Base-by-base conservation (phyloP, 352 stramenopile species). In the Peronosclerospora sorghi region DNA sequence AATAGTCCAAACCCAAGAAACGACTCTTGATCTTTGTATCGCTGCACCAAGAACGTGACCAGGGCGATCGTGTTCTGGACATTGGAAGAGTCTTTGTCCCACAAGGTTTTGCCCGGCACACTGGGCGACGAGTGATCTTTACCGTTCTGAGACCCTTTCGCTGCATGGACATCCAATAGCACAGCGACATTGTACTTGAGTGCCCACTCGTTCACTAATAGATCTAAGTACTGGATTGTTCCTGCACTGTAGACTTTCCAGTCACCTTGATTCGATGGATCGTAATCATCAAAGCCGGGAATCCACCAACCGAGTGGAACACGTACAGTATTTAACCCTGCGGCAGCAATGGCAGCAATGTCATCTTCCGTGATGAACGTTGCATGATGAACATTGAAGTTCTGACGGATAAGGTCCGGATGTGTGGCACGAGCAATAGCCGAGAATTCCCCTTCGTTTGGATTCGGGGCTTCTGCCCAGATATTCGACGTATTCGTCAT, bases 1-100 rank as follows among this genome's bases (percentile, higher is more conserved):
- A 89, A 41, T 3, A 92, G 29, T 0, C 69, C 68, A 8, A 92
- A 72, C 0, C 79, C 79, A 1, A 91, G 44, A 35, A 88, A 91
- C 7, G 79, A 73, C 3, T 59, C 60, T 4, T 86, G 68, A 12
- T 66, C n/a, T 29, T 69, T 61, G 56, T 87, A 92, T 32, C 79
- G 67, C 0, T 65, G 39, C 0, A 67, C 72, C 2, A 92, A 56
- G 41, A 82, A 86, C 4, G 39, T 35, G 1, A 64, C 71, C 0
- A 69, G 43, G n/a, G 76, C 62, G 15, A 81, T 35, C 7, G 74
- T 75, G 29, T 65, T 75, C 20, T 48, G 54, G 4, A 88, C 35
- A 50, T 92, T 89, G 48, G 83, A 69, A 4, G 56, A 35, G 44
- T 68, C 82, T 14, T 68, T 34, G 8, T 64, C 70, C 73, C 71